phyloP scores from a whole-genome alignment of 2,329 filamentous ascomycete genomes.

The Pseudocercospora musae region DNA sequence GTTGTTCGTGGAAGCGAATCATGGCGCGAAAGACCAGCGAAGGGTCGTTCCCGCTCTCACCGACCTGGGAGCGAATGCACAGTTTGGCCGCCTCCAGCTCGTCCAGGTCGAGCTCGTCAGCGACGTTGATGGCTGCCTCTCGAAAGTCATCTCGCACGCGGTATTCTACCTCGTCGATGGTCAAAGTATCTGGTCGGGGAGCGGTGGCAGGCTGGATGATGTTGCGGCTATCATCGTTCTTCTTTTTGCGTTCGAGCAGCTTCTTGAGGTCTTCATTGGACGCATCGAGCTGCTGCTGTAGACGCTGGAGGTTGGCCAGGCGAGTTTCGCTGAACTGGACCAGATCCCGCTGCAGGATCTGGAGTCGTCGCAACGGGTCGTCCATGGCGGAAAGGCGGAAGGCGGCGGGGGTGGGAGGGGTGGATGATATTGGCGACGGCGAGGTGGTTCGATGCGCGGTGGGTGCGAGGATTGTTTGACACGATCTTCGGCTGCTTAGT shows the following conservation, averaged over 20 bases:
- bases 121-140: conserved; percentile 73
- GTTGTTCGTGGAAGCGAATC: conserved; percentile 82
- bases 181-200: conserved; percentile 60
- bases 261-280: conserved; percentile 65
- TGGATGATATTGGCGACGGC: neutral
- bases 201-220: conserved; percentile 59
- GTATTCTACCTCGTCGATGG: conserved; percentile 69
- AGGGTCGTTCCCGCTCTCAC: conserved; percentile 62
- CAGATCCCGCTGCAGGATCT: conserved; percentile 83
- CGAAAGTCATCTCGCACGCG: conserved; percentile 83
- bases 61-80: conserved; percentile 65
- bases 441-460: neutral
- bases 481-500: no score
- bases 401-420: neutral
- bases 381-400: conserved; percentile 55
- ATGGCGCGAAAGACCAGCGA: conserved; percentile 74
- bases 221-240: conserved; percentile 72
- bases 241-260: conserved; percentile 70
- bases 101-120: conserved; percentile 86
- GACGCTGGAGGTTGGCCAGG: conserved; percentile 66
- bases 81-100: conserved; percentile 79
- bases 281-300: conserved; percentile 62
- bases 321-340: conserved; percentile 70
- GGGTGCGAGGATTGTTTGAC: no score
- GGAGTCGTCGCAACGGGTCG: conserved; percentile 70